Evolutionary conservation across 768 basidiomycete genomes (phyloP), one percentile per base, ranked within the genome.

Genomic region (Phaffia australis): DNA sequence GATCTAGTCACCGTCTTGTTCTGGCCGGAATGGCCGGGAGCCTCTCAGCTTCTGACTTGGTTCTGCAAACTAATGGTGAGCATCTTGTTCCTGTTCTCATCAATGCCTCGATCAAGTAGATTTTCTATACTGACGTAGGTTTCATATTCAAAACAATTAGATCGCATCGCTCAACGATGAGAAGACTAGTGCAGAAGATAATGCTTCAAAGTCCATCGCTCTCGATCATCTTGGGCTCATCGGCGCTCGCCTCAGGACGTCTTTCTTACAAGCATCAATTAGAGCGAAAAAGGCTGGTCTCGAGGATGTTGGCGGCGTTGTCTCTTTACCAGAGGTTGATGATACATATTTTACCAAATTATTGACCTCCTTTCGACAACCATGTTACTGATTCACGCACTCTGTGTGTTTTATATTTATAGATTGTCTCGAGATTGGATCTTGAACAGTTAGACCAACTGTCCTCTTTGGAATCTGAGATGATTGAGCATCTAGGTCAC

Each of bases 1-100:
- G 95, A 99, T 73, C 79, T 95, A 27, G 81, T 98, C 27, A 82
- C 83, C 11, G 91, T 95, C 23, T 79, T 97, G 7, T 92, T 87
- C 74, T 89, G 89, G 84, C 93, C 95, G 0, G 95, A 99, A 76
- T 99, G 94, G 92, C 95, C 95, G 7, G 93, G 89, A 14, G 89
- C 95, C 1, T 82, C 85, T 52, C 76, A 95, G 21, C 79, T 95
- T 49, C 77, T 98, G 48, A 83, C 81, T 54, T 86, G 95, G 56
- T 83, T 86, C 8, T 87, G 85, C 70, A 87, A 85, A 74, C 86
- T 85, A 71, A 89, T 98, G 89, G 93, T 90, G 67, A 14, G 81
- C 71, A 18, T 29, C 8, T 42, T 61, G 21, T 52, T 58, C 50
- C 47, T 50, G 16, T 6, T 18, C 3, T 0, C 49, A 19, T 47